Evolutionary conservation across 1,284 basidiomycete species (phyloP).

Genomic region (Ustilago bromivora): DNA sequence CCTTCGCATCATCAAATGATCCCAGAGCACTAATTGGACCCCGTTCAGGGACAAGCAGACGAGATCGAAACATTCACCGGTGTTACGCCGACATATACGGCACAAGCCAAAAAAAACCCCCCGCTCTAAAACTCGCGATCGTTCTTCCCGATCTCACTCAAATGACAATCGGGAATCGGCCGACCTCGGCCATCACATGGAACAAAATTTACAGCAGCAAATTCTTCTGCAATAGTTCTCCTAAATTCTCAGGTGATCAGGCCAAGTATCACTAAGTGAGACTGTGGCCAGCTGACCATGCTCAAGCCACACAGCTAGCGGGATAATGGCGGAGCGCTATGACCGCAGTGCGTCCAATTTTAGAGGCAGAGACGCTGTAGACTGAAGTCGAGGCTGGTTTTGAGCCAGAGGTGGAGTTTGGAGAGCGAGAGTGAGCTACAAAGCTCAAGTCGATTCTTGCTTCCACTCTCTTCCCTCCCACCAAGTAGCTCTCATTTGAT

Average conservation of each 20-base stretch:
- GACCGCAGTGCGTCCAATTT: conserved; percentile 31
- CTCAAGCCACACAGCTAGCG: conserved; percentile 4
- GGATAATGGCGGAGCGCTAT: conserved; percentile 3
- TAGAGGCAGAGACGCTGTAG: not conserved
- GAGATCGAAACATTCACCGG: no score
- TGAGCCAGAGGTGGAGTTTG: conserved; percentile 15
- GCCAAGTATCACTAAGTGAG: conserved; percentile 4
- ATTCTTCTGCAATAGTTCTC: not conserved
- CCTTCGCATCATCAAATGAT: no score
- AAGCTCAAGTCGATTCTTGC: conserved; percentile 24
- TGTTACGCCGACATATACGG: no score
- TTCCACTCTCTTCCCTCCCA: conserved; percentile 40
- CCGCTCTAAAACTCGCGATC: no score
- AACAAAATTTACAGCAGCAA: not conserved
- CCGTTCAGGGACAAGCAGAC: no score
- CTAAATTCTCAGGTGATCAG: conserved; percentile 1
- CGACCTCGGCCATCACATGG: not conserved
- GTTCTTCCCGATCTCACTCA: no score
- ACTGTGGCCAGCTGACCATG: conserved; percentile 19
- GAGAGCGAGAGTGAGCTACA: conserved; percentile 36
- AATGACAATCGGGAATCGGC: not conserved
- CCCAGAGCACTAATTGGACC: no score
- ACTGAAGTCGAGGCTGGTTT: not conserved
- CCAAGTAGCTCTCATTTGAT: conserved; percentile 58
- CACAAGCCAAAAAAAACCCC: no score